Conservation (phyloP, 2,329 filamentous ascomycete species). For the Neofusicoccum sp. region DNA sequence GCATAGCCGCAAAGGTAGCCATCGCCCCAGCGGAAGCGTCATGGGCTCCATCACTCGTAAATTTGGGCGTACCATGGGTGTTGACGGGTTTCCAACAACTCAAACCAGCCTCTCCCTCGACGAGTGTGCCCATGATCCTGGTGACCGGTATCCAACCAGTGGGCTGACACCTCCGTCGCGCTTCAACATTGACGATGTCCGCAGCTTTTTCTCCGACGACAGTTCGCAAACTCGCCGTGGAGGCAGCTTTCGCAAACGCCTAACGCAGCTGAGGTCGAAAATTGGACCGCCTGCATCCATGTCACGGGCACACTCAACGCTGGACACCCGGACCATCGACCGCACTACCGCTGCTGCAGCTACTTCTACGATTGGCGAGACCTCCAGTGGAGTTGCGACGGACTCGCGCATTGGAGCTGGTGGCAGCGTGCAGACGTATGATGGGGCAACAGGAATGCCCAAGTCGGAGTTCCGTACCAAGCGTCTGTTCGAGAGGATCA, state of each 20-base stretch:
- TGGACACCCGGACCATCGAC: conserved; percentile 16
- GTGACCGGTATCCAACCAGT: conserved; percentile 54
- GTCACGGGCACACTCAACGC: conserved; percentile 23
- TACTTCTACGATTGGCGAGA: not conserved
- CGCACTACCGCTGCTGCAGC: not conserved
- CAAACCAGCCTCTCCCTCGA: conserved; percentile 1
- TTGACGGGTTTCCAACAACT: not conserved
- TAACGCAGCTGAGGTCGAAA: conserved; percentile 33
- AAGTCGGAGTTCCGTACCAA: conserved; percentile 44
- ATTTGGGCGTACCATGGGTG: conserved; percentile 19
- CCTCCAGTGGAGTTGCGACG: not conserved
- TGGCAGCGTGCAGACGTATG: conserved; percentile 10
- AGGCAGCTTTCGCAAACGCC: conserved; percentile 37
- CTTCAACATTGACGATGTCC: conserved; percentile 42
- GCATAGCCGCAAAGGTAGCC: conserved; percentile 21
- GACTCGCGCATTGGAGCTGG: not conserved
- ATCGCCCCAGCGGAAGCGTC: conserved; percentile 21
- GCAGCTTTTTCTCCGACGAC: conserved; percentile 48
- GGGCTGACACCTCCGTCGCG: conserved; percentile 46
- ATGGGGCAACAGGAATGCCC: conserved; percentile 40
- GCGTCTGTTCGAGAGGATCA: conserved; percentile 42
- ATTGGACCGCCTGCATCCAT: conserved; percentile 19
- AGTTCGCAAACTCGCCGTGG: conserved; percentile 28
- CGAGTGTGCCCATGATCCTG: conserved; percentile 26
- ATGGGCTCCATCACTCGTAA: conserved; percentile 24